These are phyloP conservation scores for Microsporum ferrugineum DNA, from an alignment of 2,329 filamentous ascomycete species.

Conservation along the genomic window DNA sequence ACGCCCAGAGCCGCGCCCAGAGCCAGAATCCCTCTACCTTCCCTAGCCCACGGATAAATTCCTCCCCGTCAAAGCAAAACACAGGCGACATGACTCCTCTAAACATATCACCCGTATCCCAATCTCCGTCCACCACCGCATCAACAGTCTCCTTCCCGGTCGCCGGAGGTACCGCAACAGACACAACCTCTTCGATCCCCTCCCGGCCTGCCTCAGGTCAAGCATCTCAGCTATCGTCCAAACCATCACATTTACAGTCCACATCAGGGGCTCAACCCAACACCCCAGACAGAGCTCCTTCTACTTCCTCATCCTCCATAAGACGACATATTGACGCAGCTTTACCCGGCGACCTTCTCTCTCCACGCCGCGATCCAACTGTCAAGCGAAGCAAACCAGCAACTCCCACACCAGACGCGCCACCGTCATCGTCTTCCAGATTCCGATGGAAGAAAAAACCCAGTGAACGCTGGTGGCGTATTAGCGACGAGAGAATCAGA, in stretches of 20 bases:
- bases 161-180: constrained; percentile 6
- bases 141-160: constrained; percentile 21
- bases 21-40: constrained; percentile 42
- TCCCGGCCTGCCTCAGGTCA: constrained; percentile 9
- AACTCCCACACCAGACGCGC: not conserved
- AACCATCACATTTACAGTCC: not conserved
- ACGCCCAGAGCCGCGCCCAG: constrained; percentile 52
- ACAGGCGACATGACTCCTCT: constrained; percentile 22
- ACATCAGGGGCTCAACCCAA: not conserved
- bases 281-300: not conserved
- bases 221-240: constrained; percentile 3
- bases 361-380: constrained; percentile 23
- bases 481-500: constrained; percentile 93
- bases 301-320: not conserved
- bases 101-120: constrained; percentile 22
- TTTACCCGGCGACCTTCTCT: constrained; percentile 24
- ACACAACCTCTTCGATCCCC: not conserved
- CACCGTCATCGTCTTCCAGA: constrained; percentile 7
- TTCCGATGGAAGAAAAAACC: constrained; percentile 44
- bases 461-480: constrained; percentile 85
- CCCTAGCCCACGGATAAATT: constrained; percentile 39
- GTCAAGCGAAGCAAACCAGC: not conserved
- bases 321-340: not conserved
- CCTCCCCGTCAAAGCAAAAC: constrained; percentile 24
- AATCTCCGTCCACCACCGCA: constrained; percentile 25